These are phyloP conservation scores for Wickerhamiella spandovensis DNA, from an alignment of 805 yeast genomes.

Conservation along the genomic window DNA sequence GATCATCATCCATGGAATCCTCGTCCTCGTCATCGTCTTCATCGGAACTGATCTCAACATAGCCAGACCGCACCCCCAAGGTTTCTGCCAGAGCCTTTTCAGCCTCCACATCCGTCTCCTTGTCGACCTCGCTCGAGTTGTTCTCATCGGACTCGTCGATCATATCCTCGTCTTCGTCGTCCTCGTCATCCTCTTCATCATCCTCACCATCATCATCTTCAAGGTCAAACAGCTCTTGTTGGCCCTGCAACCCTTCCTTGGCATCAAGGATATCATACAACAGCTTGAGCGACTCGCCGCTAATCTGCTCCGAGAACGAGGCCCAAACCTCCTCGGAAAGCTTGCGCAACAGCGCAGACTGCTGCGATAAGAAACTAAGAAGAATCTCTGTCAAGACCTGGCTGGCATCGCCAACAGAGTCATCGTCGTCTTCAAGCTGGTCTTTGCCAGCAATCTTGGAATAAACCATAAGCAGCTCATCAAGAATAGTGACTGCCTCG, in stretches of 20 bases:
- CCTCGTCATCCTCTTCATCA: constrained; percentile 29
- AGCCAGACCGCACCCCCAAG: constrained; percentile 7
- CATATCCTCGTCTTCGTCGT: constrained; percentile 27
- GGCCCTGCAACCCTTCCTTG: constrained; percentile 74
- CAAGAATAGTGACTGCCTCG: constrained; percentile 62
- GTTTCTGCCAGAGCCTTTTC: constrained; percentile 16
- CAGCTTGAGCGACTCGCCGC: constrained; percentile 32
- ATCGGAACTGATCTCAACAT: constrained; percentile 1
- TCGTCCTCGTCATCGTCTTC: constrained; percentile 42
- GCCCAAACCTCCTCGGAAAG: constrained; percentile 46
- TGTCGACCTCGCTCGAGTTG: constrained; percentile 15
- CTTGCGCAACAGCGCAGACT: constrained; percentile 43
- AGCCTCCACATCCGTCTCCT: constrained; percentile 15
- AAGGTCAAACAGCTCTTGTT: constrained; percentile 56
- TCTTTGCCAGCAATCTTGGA: constrained; percentile 29
- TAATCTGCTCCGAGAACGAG: constrained; percentile 36
- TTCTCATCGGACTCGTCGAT: constrained; percentile 29
- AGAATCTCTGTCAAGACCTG: constrained; percentile 46
- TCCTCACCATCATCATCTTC: constrained; percentile 35
- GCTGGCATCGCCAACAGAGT: constrained; percentile 30
- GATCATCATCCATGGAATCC: constrained; percentile 89
- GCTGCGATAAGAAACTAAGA: constrained; percentile 43
- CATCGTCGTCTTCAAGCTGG: constrained; percentile 21
- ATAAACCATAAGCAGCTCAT: constrained; percentile 56
- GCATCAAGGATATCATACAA: constrained; percentile 45